Evolutionary conservation across 2,329 filamentous ascomycete species (phyloP), one percentile per base, ranked within the genome.

Genomic region (Hypoxylon sp.): DNA sequence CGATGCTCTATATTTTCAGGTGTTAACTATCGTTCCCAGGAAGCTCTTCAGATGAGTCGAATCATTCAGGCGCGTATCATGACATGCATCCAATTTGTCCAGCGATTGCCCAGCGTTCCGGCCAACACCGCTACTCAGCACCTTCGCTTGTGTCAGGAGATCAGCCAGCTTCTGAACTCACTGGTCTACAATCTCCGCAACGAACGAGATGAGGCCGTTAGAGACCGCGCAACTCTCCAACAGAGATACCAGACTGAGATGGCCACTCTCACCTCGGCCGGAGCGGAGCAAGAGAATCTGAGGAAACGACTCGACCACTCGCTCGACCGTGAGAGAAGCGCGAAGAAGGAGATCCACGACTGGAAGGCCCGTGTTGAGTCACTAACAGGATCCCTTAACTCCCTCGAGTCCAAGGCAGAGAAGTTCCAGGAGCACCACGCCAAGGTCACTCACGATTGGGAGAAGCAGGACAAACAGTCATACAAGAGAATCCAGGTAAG

Each of bases 401-500:
- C 20, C 1, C 48, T 62, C 10, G 49, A 64, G 8, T 8, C 48
- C 4, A 54, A 67, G 2, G 46, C 60, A 0, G 29, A 52, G 23
- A 38, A 47, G 2, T 65, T 72, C 37, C 55, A 63, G n/a, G 48
- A 61, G 3, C 60, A 70, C 13, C 66, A 70, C 20, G 27, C 49
- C 7, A 61, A 61, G 33, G 37, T 64, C 2, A 46, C 56, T 2
- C 35, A 57, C 8, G 45, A 65, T 15, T 67, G 60, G 53, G 57
- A 63, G 26, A 27, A 48, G 4, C 62, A 65, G 33, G 70, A 72
- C 38, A 60, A 66, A 29, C 54, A 59, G 11, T 63, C 68, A 8
- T 57, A 43, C 29, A 45, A 61, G n/a, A 50, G 62, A 9, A 56
- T 71, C 20, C 56, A 63, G 27, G 70, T 72, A 66, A 60, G 69